These are phyloP conservation scores for Mimosa pudica DNA, from an alignment of 306 rosid species.

Conservation along the genomic window DNA sequence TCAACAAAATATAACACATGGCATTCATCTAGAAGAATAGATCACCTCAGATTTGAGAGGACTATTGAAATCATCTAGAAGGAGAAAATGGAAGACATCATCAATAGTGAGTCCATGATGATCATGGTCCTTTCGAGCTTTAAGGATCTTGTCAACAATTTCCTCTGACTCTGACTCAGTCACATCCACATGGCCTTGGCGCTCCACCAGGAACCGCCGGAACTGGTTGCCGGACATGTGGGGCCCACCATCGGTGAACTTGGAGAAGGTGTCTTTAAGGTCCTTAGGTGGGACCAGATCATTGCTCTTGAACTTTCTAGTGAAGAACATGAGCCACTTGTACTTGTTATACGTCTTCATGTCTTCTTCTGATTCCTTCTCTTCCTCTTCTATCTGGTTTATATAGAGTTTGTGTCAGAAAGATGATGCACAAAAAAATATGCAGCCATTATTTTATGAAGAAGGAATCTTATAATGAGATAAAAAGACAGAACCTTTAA, in stretches of 20 bases:
- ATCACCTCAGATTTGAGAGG: constrained; percentile 66
- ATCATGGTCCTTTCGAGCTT: constrained; percentile 23
- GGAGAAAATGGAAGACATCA: constrained; percentile 59
- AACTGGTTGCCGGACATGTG: constrained; percentile 60
- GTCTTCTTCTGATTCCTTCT: neutral
- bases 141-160: constrained; percentile 45
- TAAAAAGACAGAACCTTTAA: constrained; percentile 34
- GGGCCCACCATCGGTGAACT: constrained; percentile 46
- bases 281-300: constrained; percentile 69
- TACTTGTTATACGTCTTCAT: constrained; percentile 50
- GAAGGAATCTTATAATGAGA: neutral
- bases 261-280: constrained; percentile 52
- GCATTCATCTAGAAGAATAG: constrained; percentile 7
- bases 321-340: constrained; percentile 68
- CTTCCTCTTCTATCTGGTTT: neutral
- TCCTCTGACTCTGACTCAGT: constrained; percentile 45
- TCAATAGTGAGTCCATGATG: constrained; percentile 44
- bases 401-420: constrained; percentile 9
- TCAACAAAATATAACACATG: neutral
- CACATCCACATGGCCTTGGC: constrained; percentile 55
- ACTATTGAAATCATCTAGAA: constrained; percentile 55
- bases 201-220: constrained; percentile 59
- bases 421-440: constrained; percentile 18
- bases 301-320: constrained; percentile 61
- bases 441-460: constrained; percentile 23